Evolutionary conservation across 306 rosid genomes (phyloP), one percentile per base, ranked within the genome.

Genomic region (Cicer pinnatifidum): DNA sequence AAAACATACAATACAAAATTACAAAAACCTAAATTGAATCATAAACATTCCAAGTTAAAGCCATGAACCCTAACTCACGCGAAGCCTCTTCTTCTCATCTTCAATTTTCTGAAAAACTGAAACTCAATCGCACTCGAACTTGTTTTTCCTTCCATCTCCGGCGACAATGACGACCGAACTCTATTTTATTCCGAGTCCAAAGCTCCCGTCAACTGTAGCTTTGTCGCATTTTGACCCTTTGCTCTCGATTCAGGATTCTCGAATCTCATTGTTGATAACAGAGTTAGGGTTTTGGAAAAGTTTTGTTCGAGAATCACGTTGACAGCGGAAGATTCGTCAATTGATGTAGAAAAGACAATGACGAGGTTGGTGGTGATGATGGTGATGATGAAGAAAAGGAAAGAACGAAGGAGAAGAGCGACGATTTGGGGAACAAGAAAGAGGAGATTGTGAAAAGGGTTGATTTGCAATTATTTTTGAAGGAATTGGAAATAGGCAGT

Each of bases 401-500:
- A 10, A 73, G 67, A 10, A 63, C 65, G 23, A 77, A 76, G 13
- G 70, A 58, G 9, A 84, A 80, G 38, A 48, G 56, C 17, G 76
- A 84, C 17, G 76, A 84, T 81, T 76, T 80, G 78, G 91, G 80
- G 28, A 80, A 78, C 0, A 82, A 28, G 1, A 77, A 75, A 52
- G 78, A 75, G 38, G 90, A 85, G 52, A 57, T 57, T 48, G 85
- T 84, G 58, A 81, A 81, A 68, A 75, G 69, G 6, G 87, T 87
- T 16, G 96, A 90, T 84, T 75, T 91, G 54, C 92, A 80, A 20
- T 87, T 89, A 79, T 75, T 88, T 10, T 67, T 89, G 6, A 87
- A 84, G 69, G 97, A 96, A 13, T 35, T 91, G 73, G 99, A 90
- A 76, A 81, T 95, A 5, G 89, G 93, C 8, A 93, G 87, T 2